Conservation (phyloP, 106 monocot genomes). For the Ottelia alismoides region DNA sequence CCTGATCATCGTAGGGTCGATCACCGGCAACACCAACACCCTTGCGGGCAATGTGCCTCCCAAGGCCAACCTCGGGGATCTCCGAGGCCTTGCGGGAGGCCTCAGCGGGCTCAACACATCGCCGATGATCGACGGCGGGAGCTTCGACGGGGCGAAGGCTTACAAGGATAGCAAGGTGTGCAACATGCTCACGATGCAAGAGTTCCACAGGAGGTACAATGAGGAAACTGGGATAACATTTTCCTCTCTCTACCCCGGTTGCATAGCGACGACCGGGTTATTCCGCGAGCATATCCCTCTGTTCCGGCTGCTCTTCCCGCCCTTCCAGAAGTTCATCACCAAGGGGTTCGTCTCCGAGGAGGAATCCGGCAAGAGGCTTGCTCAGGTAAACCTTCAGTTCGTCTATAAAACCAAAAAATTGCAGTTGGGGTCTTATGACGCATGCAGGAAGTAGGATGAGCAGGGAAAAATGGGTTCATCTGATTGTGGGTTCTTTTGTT, state of each 20-base stretch:
- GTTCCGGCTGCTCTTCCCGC: constrained; percentile 73
- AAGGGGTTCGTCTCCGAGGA: too few species aligned
- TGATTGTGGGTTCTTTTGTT: constrained; percentile 83
- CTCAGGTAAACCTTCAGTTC: constrained; percentile 45
- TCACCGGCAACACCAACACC: constrained; percentile 87
- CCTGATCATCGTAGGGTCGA: constrained; percentile 37
- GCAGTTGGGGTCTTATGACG: too few species aligned
- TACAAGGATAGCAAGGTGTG: constrained; percentile 15
- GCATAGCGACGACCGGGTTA: constrained; percentile 80
- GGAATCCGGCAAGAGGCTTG: constrained; percentile 70
- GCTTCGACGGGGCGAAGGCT: constrained; percentile 42
- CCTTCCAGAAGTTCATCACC: constrained; percentile 96
- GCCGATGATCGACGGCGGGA: constrained; percentile 67
- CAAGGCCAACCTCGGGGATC: too few species aligned
- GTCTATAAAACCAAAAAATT: too few species aligned
- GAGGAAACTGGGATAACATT: constrained; percentile 79
- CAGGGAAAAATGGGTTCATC: too few species aligned
- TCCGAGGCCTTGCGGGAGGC: too few species aligned
- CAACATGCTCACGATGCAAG: too few species aligned
- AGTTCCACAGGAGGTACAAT: too few species aligned
- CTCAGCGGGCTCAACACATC: constrained; percentile 31
- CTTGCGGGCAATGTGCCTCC: too few species aligned
- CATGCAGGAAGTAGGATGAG: too few species aligned
- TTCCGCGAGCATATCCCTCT: constrained; percentile 75
- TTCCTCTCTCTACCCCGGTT: constrained; percentile 72